Percentiles rank a stretch among this genome's conserved stretches.
phyloP scores from a whole-genome alignment of 768 basidiomycete genomes.

The Mycena maculata region DNA sequence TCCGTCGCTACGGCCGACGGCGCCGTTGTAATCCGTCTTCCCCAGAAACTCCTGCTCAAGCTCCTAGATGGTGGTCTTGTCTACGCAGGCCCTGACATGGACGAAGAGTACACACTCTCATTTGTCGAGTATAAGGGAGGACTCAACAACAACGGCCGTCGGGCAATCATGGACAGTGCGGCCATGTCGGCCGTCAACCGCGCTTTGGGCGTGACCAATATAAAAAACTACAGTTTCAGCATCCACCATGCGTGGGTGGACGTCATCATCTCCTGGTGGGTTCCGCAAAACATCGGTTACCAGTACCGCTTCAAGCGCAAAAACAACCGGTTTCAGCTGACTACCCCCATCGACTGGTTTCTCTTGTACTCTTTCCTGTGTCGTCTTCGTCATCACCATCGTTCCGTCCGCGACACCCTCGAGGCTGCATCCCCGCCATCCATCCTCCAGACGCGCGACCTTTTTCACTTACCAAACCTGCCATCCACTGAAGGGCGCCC shows the following conservation, averaged over 20 bases:
- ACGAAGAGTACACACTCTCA: neutral
- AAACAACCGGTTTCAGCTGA: neutral
- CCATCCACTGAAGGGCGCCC: neutral
- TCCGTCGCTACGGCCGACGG: slow-evolving; percentile 7
- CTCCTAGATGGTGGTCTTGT: neutral
- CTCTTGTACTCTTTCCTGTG: slow-evolving; percentile 12
- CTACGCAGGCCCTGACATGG: neutral
- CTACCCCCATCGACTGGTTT: slow-evolving; percentile 13
- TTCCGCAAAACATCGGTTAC: neutral
- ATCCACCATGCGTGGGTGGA: slow-evolving; percentile 2
- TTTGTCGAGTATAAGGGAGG: slow-evolving; percentile 13
- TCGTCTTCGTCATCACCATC: neutral
- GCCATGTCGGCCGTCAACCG: slow-evolving; percentile 15
- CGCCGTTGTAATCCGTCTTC: slow-evolving; percentile 10
- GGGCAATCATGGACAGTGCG: slow-evolving; percentile 11
- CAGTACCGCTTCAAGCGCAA: slow-evolving; percentile 5
- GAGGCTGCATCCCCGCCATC: neutral
- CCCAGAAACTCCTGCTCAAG: neutral
- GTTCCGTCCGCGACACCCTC: neutral
- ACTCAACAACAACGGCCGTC: slow-evolving; percentile 3
- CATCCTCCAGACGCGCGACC: neutral
- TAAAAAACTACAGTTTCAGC: slow-evolving; percentile 14
- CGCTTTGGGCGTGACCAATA: neutral
- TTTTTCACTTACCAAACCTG: neutral
- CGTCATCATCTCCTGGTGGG: slow-evolving; percentile 15